phyloP scores from a whole-genome alignment of 176 grass and related monocot genomes.

The Oryza longistaminata region DNA sequence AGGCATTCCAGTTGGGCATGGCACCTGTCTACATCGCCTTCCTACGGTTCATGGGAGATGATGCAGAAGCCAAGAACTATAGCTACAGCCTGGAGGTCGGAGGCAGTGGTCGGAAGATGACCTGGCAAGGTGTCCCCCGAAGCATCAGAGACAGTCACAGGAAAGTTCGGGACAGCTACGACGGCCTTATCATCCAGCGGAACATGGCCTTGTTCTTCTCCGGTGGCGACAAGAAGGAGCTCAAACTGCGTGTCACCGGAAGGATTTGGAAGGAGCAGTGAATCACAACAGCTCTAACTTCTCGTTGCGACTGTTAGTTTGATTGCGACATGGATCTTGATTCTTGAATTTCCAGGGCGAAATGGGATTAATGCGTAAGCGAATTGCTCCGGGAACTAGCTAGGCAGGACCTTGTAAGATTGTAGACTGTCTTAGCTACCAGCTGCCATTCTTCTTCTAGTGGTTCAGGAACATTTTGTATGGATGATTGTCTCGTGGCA shows the following conservation, averaged over 20 bases:
- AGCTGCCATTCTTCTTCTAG: not conserved
- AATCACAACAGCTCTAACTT: not conserved
- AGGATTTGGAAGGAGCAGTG: conserved; percentile 95
- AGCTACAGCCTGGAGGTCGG: conserved; percentile 96
- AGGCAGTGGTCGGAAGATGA: conserved; percentile 83
- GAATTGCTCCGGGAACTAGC: not conserved
- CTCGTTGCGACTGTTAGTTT: not conserved
- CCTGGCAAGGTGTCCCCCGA: conserved; percentile 92
- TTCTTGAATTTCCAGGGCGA: not conserved
- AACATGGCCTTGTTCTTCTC: conserved; percentile 98
- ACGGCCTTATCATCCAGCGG: conserved; percentile 94
- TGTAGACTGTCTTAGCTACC: conserved; percentile 28
- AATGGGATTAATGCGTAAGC: not conserved
- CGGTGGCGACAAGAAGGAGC: conserved; percentile 81
- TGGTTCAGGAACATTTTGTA: not conserved
- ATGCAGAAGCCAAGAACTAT: conserved; percentile 84
- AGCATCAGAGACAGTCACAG: conserved; percentile 94
- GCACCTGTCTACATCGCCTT: conserved; percentile 94
- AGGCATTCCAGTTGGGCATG: conserved; percentile 87
- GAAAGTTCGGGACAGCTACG: conserved; percentile 91
- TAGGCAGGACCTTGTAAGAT: conserved; percentile 18
- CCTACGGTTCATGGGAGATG: conserved; percentile 92
- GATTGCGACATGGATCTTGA: not conserved
- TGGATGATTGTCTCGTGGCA: not conserved
- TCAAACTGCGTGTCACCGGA: conserved; percentile 88